Percentiles rank a stretch among this genome's conserved stretches.
Conservation (phyloP, 2,329 filamentous ascomycete genomes). For the Trichophyton schoenleinii region DNA sequence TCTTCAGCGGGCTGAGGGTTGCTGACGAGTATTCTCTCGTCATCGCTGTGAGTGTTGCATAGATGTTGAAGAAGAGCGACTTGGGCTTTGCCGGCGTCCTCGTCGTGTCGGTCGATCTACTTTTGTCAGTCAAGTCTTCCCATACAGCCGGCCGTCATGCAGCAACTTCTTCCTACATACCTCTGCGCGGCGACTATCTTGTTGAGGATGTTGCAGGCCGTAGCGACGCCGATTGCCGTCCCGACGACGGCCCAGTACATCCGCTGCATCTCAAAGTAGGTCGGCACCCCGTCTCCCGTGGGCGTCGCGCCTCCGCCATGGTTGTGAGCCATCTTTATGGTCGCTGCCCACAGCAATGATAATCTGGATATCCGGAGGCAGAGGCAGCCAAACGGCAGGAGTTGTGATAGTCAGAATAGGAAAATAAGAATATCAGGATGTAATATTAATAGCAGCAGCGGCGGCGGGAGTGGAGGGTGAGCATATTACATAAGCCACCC, state of each 20-base stretch:
- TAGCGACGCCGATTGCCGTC: slow-evolving; percentile 24
- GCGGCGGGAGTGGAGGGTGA: background rate
- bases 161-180: slow-evolving; percentile 19
- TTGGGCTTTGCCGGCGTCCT: slow-evolving; percentile 43
- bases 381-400: background rate
- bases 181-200: slow-evolving; percentile 39
- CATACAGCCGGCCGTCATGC: too few relatives aligned
- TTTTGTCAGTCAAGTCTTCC: background rate
- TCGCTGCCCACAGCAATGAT: too few relatives aligned
- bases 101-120: slow-evolving; percentile 35
- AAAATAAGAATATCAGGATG: too few relatives aligned
- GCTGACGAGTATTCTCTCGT: slow-evolving; percentile 42
- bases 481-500: background rate
- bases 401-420: background rate
- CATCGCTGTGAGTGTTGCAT: slow-evolving; percentile 44
- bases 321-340: background rate
- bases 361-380: too few relatives aligned
- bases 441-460: background rate
- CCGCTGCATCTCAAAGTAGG: slow-evolving; percentile 37
- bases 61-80: slow-evolving; percentile 33
- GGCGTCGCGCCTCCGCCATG: slow-evolving; percentile 5
- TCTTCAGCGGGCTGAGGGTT: slow-evolving; percentile 27
- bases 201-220: slow-evolving; percentile 33
- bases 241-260: slow-evolving; percentile 43
- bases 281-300: slow-evolving; percentile 33